Conservation (phyloP, 139 green algal genomes). For the Coelastrella sp. region DNA sequence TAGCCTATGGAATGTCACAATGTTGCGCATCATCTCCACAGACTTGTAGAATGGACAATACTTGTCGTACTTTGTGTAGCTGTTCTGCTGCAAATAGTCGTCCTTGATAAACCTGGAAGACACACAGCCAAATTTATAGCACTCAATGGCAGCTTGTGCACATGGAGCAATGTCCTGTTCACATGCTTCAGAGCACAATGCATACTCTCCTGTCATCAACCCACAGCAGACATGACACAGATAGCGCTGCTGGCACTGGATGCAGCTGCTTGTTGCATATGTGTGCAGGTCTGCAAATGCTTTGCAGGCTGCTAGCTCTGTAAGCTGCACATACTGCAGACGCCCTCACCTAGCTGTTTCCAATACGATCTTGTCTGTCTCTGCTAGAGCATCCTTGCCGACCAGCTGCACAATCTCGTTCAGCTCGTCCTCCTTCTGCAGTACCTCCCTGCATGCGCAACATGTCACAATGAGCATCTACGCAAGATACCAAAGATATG, state of each 20-base stretch:
- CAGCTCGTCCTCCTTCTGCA: slow-evolving; percentile 99
- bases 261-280: not conserved
- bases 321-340: not conserved
- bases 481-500: no score
- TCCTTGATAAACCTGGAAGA: slow-evolving; percentile 93
- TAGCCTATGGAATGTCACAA: slow-evolving; percentile 84
- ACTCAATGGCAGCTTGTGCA: not conserved
- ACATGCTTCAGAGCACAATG: no score
- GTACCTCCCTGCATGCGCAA: slow-evolving; percentile 73
- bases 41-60: slow-evolving; percentile 98
- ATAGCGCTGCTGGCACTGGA: not conserved
- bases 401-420: slow-evolving; percentile 99
- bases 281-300: not conserved
- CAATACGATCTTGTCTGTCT: slow-evolving; percentile 97
- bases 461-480: no score
- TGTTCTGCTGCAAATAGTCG: slow-evolving; percentile 99
- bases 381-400: slow-evolving; percentile 97
- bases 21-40: slow-evolving; percentile 98
- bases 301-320: not conserved
- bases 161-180: no score
- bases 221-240: no score
- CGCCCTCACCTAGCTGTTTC: slow-evolving; percentile 88
- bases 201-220: no score
- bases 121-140: not conserved
- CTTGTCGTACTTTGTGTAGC: slow-evolving; percentile 95